phyloP scores from a whole-genome alignment of 768 basidiomycete genomes.

The Phlebiopsis flavidoalba region DNA sequence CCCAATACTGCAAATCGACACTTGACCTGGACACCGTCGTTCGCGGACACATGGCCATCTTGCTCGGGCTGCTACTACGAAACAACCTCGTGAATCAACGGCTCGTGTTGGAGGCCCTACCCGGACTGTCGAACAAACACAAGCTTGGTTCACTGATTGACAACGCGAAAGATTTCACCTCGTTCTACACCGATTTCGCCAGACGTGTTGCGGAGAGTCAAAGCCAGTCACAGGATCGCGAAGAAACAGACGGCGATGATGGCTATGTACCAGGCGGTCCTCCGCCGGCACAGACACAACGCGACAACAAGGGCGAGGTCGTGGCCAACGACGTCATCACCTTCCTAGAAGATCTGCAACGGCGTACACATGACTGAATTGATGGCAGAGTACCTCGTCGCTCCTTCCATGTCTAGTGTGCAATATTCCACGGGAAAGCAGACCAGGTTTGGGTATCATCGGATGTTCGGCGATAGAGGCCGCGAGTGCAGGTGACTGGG shows the following conservation, averaged over 20 bases:
- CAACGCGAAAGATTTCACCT: slow-evolving; percentile 36
- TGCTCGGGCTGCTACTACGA: slow-evolving; percentile 52
- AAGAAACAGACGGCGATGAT: slow-evolving; percentile 3
- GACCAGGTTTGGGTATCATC: neutral
- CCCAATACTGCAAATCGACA: slow-evolving; percentile 29
- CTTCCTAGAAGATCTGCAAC: slow-evolving; percentile 43
- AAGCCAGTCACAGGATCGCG: slow-evolving; percentile 11
- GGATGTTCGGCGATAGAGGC: neutral
- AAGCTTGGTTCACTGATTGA: slow-evolving; percentile 30
- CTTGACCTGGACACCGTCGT: slow-evolving; percentile 41
- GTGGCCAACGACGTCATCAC: slow-evolving; percentile 39
- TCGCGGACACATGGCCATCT: slow-evolving; percentile 68
- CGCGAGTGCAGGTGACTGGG: neutral
- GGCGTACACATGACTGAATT: slow-evolving; percentile 10
- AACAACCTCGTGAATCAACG: slow-evolving; percentile 27
- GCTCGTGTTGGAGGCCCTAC: slow-evolving; percentile 29
- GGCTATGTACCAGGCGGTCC: neutral
- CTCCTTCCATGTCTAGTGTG: neutral
- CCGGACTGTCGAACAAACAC: slow-evolving; percentile 26
- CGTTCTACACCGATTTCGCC: slow-evolving; percentile 34
- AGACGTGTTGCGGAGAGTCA: slow-evolving; percentile 19
- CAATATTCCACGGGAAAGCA: neutral
- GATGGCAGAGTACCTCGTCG: neutral
- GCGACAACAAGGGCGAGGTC: slow-evolving; percentile 23
- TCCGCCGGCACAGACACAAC: slow-evolving; percentile 11